Evolutionary conservation across 2,329 filamentous ascomycete genomes (phyloP), one percentile per base, ranked within the genome.

Genomic region (Fusarium graminum): DNA sequence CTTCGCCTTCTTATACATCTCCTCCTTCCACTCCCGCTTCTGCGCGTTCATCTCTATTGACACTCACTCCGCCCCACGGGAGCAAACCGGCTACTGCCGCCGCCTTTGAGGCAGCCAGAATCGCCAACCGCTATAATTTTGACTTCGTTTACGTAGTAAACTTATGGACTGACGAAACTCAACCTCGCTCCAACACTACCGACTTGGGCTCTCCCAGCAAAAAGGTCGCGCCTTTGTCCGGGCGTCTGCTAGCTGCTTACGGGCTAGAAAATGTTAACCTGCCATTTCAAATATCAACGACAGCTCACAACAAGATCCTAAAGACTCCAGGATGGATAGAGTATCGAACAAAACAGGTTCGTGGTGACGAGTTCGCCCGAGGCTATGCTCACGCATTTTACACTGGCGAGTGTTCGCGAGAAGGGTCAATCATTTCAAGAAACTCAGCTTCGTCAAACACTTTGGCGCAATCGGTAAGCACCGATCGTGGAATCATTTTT

Each of bases 131-230:
- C 52, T 86, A 86, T 72, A 80, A 85, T 52, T 87, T 88, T 51
- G 84, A 87, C 65, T 77, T 88, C 25, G 79, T 88, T 13, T 88
- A 88, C 65, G 81, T 88, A 29, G 82, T 87, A 63, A 87, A 85
- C 63, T 75, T 88, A 14, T 87, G 86, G 85, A 85, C 86, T 22
- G 73, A 74, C 22, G 58, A 65, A 45, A 63, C 65, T 16, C 59
- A 50, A 29, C 29, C 53, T 34, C 57, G 45, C 16, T 57, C 43
- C 12, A 25, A 38, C 36, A 49, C 63, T 8, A 19, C 51, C 30
- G 56, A 47, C 38, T 50, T 62, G 11, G 40, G 53, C 13, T 59
- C 57, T 8, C 64, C 54, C 13, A 36, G 49, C 17, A 64, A 58
- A 28, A 52, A 61, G 11, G 58, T 59, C 4, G 59, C 55, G 6